Evolutionary conservation across 2,329 filamentous ascomycete species (phyloP).

Genomic region (Pestalotiopsis sp.): DNA sequence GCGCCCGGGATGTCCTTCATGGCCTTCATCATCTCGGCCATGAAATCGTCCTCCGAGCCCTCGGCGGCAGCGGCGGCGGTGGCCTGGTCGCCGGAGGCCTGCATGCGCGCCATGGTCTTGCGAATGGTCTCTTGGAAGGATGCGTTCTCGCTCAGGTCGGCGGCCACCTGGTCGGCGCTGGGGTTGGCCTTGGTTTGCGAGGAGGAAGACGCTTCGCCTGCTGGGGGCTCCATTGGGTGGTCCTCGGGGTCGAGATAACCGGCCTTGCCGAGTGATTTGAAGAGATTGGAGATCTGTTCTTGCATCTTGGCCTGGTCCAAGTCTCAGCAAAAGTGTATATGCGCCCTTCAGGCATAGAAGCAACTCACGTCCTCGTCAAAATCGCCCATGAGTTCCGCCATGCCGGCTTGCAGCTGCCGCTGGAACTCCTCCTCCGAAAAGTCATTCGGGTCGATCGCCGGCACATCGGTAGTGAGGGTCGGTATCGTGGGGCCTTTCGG

Average conservation of each 20-base stretch:
- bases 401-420: conserved; percentile 84
- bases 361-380: conserved; percentile 61
- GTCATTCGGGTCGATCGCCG: conserved; percentile 38
- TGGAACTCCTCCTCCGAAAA: conserved; percentile 78
- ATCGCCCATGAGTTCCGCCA: conserved; percentile 80
- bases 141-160: conserved; percentile 54
- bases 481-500: conserved; percentile 17
- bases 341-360: neutral
- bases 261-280: conserved; percentile 69
- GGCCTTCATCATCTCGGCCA: conserved; percentile 91
- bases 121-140: conserved; percentile 92
- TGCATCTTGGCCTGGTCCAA: conserved; percentile 67
- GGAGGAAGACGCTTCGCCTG: conserved; percentile 22
- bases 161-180: conserved; percentile 27
- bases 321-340: neutral
- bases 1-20: conserved; percentile 68
- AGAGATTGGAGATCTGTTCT: conserved; percentile 76
- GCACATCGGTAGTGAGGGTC: conserved; percentile 26
- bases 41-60: conserved; percentile 72
- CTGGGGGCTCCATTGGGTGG: conserved; percentile 11
- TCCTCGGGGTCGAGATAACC: conserved; percentile 34
- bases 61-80: conserved; percentile 75
- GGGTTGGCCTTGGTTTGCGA: conserved; percentile 26
- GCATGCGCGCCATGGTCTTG: conserved; percentile 95
- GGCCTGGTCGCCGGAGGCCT: conserved; percentile 82